Conservation (phyloP, 2,329 filamentous ascomycete species). For the Colletotrichum phormii region DNA sequence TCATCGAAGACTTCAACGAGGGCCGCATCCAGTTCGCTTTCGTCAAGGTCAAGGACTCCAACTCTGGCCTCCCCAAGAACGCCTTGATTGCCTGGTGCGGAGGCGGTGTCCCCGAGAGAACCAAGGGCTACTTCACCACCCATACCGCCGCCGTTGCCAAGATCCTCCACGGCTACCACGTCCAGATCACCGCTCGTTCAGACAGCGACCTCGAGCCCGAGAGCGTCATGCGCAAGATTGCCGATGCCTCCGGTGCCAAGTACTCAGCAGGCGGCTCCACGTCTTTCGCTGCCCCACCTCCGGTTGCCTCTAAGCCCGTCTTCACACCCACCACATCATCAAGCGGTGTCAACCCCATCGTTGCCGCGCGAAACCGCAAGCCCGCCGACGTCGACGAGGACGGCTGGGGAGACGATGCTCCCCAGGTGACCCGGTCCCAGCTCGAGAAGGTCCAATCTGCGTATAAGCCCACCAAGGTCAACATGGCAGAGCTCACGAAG, state of each 20-base stretch:
- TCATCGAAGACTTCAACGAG: constrained; percentile 97
- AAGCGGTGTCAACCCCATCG: constrained; percentile 73
- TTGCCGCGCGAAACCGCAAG: constrained; percentile 72
- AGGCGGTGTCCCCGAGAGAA: constrained; percentile 96
- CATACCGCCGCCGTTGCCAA: constrained; percentile 91
- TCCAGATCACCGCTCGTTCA: constrained; percentile 95
- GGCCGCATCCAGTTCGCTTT: constrained; percentile 97
- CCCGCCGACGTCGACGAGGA: constrained; percentile 78
- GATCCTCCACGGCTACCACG: constrained; percentile 95
- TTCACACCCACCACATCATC: constrained; percentile 80
- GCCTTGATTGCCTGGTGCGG: constrained; percentile 97
- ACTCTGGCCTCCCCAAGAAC: constrained; percentile 88
- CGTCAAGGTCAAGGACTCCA: constrained; percentile 95
- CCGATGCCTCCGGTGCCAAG: constrained; percentile 93
- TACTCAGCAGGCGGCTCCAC: constrained; percentile 79
- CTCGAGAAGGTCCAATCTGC: constrained; percentile 92
- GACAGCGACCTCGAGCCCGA: constrained; percentile 90
- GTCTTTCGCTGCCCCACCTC: constrained; percentile 69
- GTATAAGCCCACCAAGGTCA: constrained; percentile 95
- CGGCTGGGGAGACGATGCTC: constrained; percentile 95
- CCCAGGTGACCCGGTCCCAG: constrained; percentile 86
- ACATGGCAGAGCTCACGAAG: constrained; percentile 86
- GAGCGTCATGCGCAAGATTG: constrained; percentile 90
- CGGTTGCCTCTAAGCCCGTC: constrained; percentile 87
- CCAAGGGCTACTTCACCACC: constrained; percentile 98